Conservation (phyloP, 768 basidiomycete genomes). For the Phaffia tasmanica region DNA sequence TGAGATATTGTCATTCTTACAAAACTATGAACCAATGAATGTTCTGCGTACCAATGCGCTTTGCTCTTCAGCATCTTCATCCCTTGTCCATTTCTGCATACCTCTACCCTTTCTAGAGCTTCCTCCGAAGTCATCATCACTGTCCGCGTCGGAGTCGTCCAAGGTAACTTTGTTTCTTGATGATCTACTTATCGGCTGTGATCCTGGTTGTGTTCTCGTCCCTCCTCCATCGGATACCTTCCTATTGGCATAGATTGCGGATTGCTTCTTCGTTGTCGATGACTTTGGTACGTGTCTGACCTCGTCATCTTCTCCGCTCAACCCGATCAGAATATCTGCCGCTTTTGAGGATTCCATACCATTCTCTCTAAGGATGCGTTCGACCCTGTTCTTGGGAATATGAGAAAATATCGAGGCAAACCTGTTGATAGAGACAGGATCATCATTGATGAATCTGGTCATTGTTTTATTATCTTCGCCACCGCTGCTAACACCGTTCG, state of each 20-base stretch:
- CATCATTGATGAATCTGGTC: no score
- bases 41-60: conserved; percentile 10
- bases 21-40: not conserved
- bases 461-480: no score
- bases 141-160: not conserved
- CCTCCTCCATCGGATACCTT: conserved; percentile 3
- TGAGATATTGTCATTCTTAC: not conserved
- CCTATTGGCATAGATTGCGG: conserved; percentile 25
- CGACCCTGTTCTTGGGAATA: no score
- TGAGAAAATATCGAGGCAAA: not conserved
- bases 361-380: no score
- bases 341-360: not conserved
- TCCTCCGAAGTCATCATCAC: conserved; percentile 11
- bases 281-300: not conserved
- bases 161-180: not conserved
- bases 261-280: not conserved
- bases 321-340: not conserved
- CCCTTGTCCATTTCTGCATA: conserved; percentile 15
- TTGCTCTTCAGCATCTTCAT: conserved; percentile 14
- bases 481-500: no score
- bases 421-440: not conserved
- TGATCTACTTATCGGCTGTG: not conserved
- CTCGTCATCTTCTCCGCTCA: not conserved
- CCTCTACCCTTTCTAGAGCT: not conserved
- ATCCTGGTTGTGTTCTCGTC: not conserved